Conservation (phyloP, 208 protist genomes). For the Acanthamoeba polyphaga region DNA sequence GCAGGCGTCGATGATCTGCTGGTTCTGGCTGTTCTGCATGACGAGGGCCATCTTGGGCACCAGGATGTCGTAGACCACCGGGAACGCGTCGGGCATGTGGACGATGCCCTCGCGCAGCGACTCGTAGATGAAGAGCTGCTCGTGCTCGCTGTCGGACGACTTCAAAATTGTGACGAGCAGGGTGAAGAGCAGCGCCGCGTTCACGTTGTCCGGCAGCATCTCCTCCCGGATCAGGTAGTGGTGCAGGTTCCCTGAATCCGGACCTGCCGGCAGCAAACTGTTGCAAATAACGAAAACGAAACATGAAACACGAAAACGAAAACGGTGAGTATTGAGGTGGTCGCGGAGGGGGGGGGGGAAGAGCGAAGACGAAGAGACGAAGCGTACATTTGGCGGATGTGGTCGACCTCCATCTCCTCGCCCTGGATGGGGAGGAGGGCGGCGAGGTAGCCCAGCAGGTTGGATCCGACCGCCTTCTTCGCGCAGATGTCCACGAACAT, state of each 20-base stretch:
- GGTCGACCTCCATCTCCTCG: constrained; percentile 53
- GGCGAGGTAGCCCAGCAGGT: constrained; percentile 66
- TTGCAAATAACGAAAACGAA: neutral
- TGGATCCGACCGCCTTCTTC: constrained; percentile 50
- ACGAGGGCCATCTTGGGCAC: constrained; percentile 69
- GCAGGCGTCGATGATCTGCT: constrained; percentile 67
- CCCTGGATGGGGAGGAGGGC: constrained; percentile 62
- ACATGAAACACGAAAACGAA: no score
- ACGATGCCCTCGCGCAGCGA: constrained; percentile 48
- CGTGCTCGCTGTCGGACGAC: constrained; percentile 68
- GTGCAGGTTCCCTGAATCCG: constrained; percentile 43
- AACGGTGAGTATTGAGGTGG: no score
- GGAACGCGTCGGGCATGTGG: constrained; percentile 64
- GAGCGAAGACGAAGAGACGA: neutral
- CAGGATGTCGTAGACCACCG: constrained; percentile 64
- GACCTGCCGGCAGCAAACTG: constrained; percentile 62
- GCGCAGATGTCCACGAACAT: constrained; percentile 64
- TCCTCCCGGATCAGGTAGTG: constrained; percentile 69
- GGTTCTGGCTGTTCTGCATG: constrained; percentile 73
- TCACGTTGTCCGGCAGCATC: constrained; percentile 62
- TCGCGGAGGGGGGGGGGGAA: no score
- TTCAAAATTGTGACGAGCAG: constrained; percentile 71
- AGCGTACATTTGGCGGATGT: constrained; percentile 62
- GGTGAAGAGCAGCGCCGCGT: constrained; percentile 62
- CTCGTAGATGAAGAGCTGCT: constrained; percentile 71